Evolutionary conservation across 352 stramenopile species (phyloP).

Genomic region (Pythium aquatile): DNA sequence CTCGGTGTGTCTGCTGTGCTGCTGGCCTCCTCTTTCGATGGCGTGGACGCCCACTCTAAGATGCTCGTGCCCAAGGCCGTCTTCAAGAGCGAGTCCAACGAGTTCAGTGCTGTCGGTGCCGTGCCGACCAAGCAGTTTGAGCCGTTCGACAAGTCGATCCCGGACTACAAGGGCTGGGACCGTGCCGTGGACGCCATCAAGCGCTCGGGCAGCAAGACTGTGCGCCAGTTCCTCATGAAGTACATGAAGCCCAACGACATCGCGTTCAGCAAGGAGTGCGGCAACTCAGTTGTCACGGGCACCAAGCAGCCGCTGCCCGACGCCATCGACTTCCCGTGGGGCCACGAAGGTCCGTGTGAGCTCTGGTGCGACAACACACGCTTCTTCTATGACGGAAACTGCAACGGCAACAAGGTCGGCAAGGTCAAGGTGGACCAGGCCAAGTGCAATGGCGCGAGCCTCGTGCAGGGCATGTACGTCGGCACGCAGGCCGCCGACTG

Average conservation of each 20-base stretch:
- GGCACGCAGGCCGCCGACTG: constrained; percentile 12
- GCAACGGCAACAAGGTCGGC: constrained; percentile 19
- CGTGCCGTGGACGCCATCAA: constrained; percentile 13
- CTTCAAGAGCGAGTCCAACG: constrained; percentile 16
- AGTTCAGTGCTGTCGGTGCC: constrained; percentile 14
- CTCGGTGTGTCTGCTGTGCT: neutral
- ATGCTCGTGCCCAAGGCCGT: constrained; percentile 14
- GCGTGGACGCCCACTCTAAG: constrained; percentile 12
- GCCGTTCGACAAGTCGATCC: constrained; percentile 10
- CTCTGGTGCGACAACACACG: constrained; percentile 20
- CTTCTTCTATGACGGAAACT: constrained; percentile 18
- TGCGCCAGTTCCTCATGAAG: constrained; percentile 24
- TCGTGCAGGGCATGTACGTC: constrained; percentile 23
- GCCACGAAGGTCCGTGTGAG: constrained; percentile 15
- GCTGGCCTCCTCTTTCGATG: neutral
- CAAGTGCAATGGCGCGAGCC: constrained; percentile 18
- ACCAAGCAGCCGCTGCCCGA: constrained; percentile 17
- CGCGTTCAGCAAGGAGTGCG: constrained; percentile 13
- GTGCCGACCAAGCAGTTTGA: constrained; percentile 15
- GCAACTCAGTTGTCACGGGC: constrained; percentile 15
- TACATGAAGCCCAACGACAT: constrained; percentile 11
- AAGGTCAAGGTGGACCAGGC: constrained; percentile 19
- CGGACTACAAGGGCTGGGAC: constrained; percentile 9
- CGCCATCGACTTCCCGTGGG: constrained; percentile 12
- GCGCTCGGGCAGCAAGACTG: constrained; percentile 14